Evolutionary conservation across 371 early-diverging fungal genomes (phyloP), one percentile per base, ranked within the genome.

Genomic region (Mortierella polycephala): DNA sequence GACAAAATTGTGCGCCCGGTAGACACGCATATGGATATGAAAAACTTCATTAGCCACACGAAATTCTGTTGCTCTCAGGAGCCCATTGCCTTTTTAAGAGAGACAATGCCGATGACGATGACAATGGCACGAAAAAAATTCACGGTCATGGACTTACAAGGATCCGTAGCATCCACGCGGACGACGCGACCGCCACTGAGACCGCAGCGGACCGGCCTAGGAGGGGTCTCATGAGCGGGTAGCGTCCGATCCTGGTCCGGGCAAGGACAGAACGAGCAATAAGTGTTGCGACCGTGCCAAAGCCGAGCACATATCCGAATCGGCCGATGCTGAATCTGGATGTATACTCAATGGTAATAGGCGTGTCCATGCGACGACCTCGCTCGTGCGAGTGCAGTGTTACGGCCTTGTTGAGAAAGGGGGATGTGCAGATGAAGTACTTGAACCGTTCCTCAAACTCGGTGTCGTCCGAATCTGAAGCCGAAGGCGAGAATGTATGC

Each of bases 401-500:
- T 5, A 83, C 74, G 2, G 62, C 71, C 57, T 88, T 87, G 59
- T 81, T 89, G 21, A 91, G 71, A 39, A 91, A 83, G 1, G 90
- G 87, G 0, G 91, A 91, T 2, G 90, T 89, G 40, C 86, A 88
- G 54, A 91, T 84, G 18, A 89, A 69, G 68, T 89, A 89, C 60
- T 88, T 89, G 77, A 91, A 89, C 14, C 87, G 87, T 47, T 91
- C 91, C 67, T 89, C 89, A 72, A 90, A 90, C 18, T 86, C 87
- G 42, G 81, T 76, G 76, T 89, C 88, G 71, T 89, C 89, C 12
- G 81, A 66, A 40, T 84, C 70, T 5, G 88, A 82, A 6, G 88
- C 57, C 6, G 89, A 83, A 3, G 83, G 69, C 45, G 84, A 83
- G 54, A 85, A 74, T 6, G 82, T 66, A 50, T 82, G 81, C 87